Conservation (phyloP, 164 flowering plant genomes). For the Cinnamomum micranthum region DNA sequence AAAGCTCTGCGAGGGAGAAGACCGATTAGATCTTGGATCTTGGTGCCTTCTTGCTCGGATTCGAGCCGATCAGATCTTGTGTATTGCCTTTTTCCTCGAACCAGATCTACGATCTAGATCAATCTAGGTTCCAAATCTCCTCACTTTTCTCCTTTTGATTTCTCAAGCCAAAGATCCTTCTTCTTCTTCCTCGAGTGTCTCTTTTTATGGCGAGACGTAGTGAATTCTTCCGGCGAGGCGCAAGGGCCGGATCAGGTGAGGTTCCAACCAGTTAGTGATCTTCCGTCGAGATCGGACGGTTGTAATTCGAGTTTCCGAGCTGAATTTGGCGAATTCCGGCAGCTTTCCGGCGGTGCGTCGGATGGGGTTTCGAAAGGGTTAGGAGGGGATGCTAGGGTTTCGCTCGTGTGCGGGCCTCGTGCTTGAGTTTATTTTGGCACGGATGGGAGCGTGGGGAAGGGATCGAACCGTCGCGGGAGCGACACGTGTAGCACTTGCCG, state of each 20-base stretch:
- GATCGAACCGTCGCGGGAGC: slow-evolving; percentile 15
- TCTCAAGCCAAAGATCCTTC: too few relatives aligned
- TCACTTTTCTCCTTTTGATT: too few relatives aligned
- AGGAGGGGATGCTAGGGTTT: slow-evolving; percentile 24
- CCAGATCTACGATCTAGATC: background rate
- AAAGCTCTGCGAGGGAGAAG: background rate
- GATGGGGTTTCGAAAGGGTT: slow-evolving; percentile 4
- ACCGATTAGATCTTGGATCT: too few relatives aligned
- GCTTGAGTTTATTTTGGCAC: slow-evolving; percentile 25
- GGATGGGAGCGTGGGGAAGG: slow-evolving; percentile 14
- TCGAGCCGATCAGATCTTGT: background rate
- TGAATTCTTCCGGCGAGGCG: background rate
- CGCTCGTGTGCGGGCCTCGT: slow-evolving; percentile 35
- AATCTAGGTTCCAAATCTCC: too few relatives aligned
- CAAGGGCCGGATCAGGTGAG: background rate
- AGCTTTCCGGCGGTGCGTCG: slow-evolving; percentile 11
- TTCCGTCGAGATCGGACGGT: background rate
- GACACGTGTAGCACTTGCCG: slow-evolving; percentile 33
- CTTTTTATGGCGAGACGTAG: background rate
- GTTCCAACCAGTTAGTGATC: background rate
- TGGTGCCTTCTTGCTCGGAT: background rate
- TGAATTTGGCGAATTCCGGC: slow-evolving; percentile 1
- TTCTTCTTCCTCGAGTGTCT: background rate
- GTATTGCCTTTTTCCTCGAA: background rate
- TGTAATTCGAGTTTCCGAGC: background rate